Base-by-base conservation (phyloP, 768 basidiomycete genomes). In the Trametopsis cervina region DNA sequence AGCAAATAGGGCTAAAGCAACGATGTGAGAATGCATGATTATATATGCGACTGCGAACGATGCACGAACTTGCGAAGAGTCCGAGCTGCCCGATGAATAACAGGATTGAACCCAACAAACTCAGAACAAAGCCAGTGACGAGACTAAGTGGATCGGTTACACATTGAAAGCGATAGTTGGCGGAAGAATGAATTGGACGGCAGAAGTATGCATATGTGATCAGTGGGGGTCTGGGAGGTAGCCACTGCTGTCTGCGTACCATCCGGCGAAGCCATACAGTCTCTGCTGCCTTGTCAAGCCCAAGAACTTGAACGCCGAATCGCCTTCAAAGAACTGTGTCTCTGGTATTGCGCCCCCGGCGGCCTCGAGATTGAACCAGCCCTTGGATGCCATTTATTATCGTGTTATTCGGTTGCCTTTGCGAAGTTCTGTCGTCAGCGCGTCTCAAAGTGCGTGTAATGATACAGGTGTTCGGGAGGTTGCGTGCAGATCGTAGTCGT, bases 361-460 rank as follows among this genome's bases (percentile, higher is more conserved):
- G 3, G 83, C 59, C 57, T 90, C 88, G 59, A 92, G 80, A 60
- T 92, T 91, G 63, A 90, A 77, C 89, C 89, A 92, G 57, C 89
- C 88, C 69, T 83, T 86, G 22, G 71, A 74, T 42, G 77, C 68
- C 71, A 78, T 79, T n/a, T 15, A 15, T 33, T 7, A 33, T 33
- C 29, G 29, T 33, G 15, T n/a, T n/a, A n/a, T n/a, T n/a, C n/a
- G n/a, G n/a, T n/a, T n/a, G n/a, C n/a, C n/a, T n/a, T n/a, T n/a
- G n/a, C n/a, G n/a, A n/a, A n/a, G n/a, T n/a, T n/a, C n/a, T n/a
- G n/a, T n/a, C n/a, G n/a, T n/a, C n/a, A n/a, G n/a, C n/a, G n/a
- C n/a, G n/a, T n/a, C n/a, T n/a, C n/a, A n/a, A n/a, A n/a, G n/a
- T n/a, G n/a, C n/a, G n/a, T n/a, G n/a, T n/a, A n/a, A n/a, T n/a